Conservation (phyloP, 768 basidiomycete species). For the Hygrocybe coccinea region DNA sequence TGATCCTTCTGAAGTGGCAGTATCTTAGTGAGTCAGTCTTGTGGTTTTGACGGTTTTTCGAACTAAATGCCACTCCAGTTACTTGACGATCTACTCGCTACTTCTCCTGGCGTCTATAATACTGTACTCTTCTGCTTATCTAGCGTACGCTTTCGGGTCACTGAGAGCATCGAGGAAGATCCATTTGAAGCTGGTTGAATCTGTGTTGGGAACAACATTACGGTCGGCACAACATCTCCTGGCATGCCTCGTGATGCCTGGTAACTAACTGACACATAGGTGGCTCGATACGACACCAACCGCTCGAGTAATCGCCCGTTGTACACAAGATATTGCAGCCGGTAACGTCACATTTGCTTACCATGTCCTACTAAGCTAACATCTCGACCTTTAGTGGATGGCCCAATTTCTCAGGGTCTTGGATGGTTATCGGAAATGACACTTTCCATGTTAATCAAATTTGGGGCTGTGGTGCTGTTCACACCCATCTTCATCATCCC, state of each 20-base stretch:
- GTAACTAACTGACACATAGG: no score
- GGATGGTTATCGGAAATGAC: constrained; percentile 26
- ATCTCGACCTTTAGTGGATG: constrained; percentile 24
- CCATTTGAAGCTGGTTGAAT: constrained; percentile 46
- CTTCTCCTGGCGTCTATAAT: background rate
- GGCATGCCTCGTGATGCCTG: no score
- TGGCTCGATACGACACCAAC: constrained; percentile 46
- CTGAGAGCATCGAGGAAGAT: constrained; percentile 52
- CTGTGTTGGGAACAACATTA: constrained; percentile 56
- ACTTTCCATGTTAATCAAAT: constrained; percentile 37
- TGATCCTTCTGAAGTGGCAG: constrained; percentile 32
- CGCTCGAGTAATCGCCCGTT: constrained; percentile 56
- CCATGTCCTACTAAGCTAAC: constrained; percentile 33
- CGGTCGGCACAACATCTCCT: constrained; percentile 42
- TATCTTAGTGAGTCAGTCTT: constrained; percentile 31
- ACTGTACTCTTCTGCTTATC: constrained; percentile 17
- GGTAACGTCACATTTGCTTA: constrained; percentile 36
- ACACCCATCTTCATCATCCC: constrained; percentile 46
- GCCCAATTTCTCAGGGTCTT: no score
- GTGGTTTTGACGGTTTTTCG: no score
- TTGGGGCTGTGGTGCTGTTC: constrained; percentile 41
- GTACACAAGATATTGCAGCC: constrained; percentile 59
- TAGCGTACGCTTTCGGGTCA: constrained; percentile 44
- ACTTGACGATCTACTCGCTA: constrained; percentile 40
- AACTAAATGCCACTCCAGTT: no score